Base-by-base conservation (phyloP, 2,329 filamentous ascomycete species). In the Aspergillus sclerotialis region DNA sequence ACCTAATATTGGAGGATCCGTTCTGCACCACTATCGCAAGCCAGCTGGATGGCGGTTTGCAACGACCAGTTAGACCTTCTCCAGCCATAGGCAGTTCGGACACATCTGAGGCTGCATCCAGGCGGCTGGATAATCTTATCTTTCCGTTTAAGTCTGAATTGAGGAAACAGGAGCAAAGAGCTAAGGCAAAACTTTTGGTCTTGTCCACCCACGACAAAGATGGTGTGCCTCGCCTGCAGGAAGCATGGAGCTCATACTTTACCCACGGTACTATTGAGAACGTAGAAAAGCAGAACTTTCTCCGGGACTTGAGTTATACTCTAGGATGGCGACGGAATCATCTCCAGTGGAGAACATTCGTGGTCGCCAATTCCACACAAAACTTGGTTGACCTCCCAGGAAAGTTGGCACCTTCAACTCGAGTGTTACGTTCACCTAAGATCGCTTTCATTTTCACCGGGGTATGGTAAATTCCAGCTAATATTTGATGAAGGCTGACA, bases 401-500 rank as follows among this genome's bases (percentile, higher is more conserved):
- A 10, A 23, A 23, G 10, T 23, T 23, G 7, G 6, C 19, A 23
- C 7, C 19, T 23, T 6, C 19, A 10, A 23, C 24, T 33, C 4
- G 40, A 42, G 9, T 36, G 7, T 18, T 39, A 4, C 32, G 43
- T 15, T 31, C 34, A 2, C 37, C 41, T 1, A 38, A 37, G 3
- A 26, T 63, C 6, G 52, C 42, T 8, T 63, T 61, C 33, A 48
- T 63, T n/a, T 63, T 63, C 35, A 62, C 60, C 3, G 60, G 60
- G 60, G 60, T 0, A 37, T 42, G 14, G 49, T 7, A 23, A 56
- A n/a, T 48, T 61, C 5, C 31, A 54, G 28, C 19, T 11, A 4
- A 21, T 29, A 2, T 39, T 39, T 21, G 13, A 7, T 7, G 24
- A 32, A 7, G 3, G 26, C 26, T n/a, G 26, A 28, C 26, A 5